Evolutionary conservation across 257 asterid genomes (phyloP).

Genomic region (Agastache rugosa): DNA sequence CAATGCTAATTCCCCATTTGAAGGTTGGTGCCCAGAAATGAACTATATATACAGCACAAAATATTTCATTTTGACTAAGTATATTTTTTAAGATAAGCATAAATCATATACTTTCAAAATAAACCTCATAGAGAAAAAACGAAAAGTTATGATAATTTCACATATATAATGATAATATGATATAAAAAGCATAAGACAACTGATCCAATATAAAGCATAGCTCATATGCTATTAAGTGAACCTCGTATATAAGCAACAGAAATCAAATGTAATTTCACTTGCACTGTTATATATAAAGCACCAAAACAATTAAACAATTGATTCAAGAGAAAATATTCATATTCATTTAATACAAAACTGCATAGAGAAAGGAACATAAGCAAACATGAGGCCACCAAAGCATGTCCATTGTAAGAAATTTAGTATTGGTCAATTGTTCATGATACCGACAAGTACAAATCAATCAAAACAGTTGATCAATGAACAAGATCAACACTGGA

Average conservation of each 20-base stretch:
- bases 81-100: background rate
- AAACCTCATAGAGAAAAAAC: background rate
- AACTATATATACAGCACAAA: constrained; percentile 38
- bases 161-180: background rate
- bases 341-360: background rate
- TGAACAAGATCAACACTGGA: background rate
- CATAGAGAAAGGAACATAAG: background rate
- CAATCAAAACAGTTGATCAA: background rate
- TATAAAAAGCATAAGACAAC: background rate
- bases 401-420: constrained; percentile 1
- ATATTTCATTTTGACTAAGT: background rate
- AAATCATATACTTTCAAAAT: background rate
- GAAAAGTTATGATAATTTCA: background rate
- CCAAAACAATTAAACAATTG: too few relatives aligned
- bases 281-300: background rate
- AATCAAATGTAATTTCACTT: background rate
- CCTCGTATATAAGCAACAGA: background rate
- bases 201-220: constrained; percentile 24
- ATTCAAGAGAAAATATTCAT: background rate
- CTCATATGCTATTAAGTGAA: background rate
- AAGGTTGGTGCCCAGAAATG: constrained; percentile 85
- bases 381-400: background rate
- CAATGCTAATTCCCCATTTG: constrained; percentile 80
- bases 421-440: background rate
- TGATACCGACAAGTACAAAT: background rate